phyloP scores from a whole-genome alignment of 257 asterid genomes.

The Solanum peruvianum region DNA sequence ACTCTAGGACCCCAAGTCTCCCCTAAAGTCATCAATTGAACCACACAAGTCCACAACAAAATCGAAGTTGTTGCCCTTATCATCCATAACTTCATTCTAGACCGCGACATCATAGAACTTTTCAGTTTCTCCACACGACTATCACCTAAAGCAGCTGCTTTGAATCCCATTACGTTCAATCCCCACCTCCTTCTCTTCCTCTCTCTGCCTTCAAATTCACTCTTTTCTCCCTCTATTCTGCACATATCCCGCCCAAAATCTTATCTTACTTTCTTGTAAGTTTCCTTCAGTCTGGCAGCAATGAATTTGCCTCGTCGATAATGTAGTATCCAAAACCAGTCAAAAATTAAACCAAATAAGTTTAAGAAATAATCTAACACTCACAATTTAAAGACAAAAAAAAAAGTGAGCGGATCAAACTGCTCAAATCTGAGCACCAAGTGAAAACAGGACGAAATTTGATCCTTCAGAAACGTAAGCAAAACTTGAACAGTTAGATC shows the following conservation, averaged over 20 bases:
- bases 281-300: background rate
- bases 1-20: conserved; percentile 87
- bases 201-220: conserved; percentile 20
- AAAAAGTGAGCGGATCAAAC: background rate
- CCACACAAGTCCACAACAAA: conserved; percentile 83
- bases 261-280: background rate
- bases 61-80: conserved; percentile 72
- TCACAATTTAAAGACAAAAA: background rate
- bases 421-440: background rate
- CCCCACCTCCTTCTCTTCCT: conserved; percentile 21
- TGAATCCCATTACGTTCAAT: conserved; percentile 43
- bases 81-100: conserved; percentile 90
- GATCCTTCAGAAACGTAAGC: background rate
- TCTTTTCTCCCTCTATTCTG: conserved; percentile 22
- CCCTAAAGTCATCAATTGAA: conserved; percentile 81
- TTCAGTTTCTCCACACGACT: conserved; percentile 65
- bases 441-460: background rate
- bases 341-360: background rate
- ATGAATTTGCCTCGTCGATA: background rate
- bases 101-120: conserved; percentile 57
- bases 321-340: conserved; percentile 3
- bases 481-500: background rate
- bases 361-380: background rate
- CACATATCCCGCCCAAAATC: conserved; percentile 42
- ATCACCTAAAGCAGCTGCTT: conserved; percentile 43